Conservation (phyloP, 805 yeast genomes). For the Tanozyma kutaoensis region DNA sequence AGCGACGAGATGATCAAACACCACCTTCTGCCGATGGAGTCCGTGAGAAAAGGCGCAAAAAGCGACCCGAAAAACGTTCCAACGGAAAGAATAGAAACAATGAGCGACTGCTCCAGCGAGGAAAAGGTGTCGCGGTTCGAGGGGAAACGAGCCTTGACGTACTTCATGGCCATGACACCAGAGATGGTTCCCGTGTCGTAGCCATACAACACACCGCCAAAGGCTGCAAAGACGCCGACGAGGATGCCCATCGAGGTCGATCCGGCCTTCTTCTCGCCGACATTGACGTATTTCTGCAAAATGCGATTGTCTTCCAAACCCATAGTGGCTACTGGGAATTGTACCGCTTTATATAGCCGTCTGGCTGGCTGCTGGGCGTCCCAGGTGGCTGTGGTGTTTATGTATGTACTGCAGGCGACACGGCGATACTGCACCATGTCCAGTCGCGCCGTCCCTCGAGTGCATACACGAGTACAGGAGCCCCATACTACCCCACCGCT, state of each 20-base stretch:
- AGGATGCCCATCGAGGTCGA: constrained; percentile 42
- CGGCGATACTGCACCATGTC: too few species aligned
- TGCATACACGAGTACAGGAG: too few species aligned
- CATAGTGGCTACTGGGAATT: constrained; percentile 8
- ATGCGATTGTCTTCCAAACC: constrained; percentile 24
- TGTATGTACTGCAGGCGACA: too few species aligned
- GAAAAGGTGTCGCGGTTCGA: constrained; percentile 24
- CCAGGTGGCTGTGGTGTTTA: too few species aligned
- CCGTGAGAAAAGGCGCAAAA: constrained; percentile 49
- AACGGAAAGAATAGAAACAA: constrained; percentile 66
- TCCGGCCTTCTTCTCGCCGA: constrained; percentile 33
- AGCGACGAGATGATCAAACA: constrained; percentile 51
- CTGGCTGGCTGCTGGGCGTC: too few species aligned
- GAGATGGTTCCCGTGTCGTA: constrained; percentile 84
- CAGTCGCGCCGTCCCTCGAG: too few species aligned
- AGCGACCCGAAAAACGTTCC: constrained; percentile 73
- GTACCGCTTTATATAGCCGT: too few species aligned
- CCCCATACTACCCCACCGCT: too few species aligned
- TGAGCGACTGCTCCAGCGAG: constrained; percentile 51
- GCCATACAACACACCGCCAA: constrained; percentile 86
- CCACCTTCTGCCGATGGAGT: constrained; percentile 55
- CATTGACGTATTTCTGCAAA: constrained; percentile 21
- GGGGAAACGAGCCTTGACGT: constrained; percentile 46
- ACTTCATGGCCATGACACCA: constrained; percentile 64
- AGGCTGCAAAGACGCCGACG: constrained; percentile 73